phyloP scores from a whole-genome alignment of 805 yeast species.

The Ogataea paraovalis region DNA sequence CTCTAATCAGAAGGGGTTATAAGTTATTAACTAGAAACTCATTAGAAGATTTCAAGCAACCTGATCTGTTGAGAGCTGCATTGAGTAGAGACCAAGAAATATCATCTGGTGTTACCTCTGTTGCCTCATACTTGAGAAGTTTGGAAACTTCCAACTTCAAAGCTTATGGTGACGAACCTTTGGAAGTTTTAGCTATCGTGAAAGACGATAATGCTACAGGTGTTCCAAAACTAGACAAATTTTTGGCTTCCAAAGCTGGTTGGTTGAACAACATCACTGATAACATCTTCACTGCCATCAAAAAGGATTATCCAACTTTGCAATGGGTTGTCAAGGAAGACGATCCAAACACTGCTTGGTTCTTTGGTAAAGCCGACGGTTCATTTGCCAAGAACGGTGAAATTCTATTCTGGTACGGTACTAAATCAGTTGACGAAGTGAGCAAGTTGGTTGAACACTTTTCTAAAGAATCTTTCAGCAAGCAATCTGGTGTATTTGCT shows the following conservation, averaged over 20 bases:
- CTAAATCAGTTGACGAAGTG: conserved; percentile 57
- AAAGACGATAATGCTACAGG: conserved; percentile 38
- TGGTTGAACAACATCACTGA: conserved; percentile 98
- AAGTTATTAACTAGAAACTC: conserved; percentile 71
- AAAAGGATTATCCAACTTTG: conserved; percentile 65
- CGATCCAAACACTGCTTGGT: conserved; percentile 88
- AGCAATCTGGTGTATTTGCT: conserved; percentile 45
- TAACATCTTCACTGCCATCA: conserved; percentile 80
- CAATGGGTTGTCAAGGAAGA: conserved; percentile 91
- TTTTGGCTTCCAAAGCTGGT: conserved; percentile 81
- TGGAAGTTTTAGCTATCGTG: conserved; percentile 90
- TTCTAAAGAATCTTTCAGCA: conserved; percentile 36
- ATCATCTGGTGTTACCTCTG: conserved; percentile 63
- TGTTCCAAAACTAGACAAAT: conserved; percentile 75
- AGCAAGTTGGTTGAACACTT: conserved; percentile 60
- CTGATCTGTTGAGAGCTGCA: conserved; percentile 75
- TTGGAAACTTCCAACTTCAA: conserved; percentile 62
- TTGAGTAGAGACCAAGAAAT: conserved; percentile 75
- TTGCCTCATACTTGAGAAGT: conserved; percentile 74
- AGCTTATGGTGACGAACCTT: conserved; percentile 92
- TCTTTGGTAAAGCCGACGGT: conserved; percentile 89
- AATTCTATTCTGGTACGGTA: conserved; percentile 93
- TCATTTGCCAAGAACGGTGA: conserved; percentile 86
- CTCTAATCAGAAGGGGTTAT: conserved; percentile 95
- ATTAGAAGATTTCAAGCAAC: conserved; percentile 61